Base-by-base conservation (phyloP, 208 protist genomes). In the Crithidia brevicula region DNA sequence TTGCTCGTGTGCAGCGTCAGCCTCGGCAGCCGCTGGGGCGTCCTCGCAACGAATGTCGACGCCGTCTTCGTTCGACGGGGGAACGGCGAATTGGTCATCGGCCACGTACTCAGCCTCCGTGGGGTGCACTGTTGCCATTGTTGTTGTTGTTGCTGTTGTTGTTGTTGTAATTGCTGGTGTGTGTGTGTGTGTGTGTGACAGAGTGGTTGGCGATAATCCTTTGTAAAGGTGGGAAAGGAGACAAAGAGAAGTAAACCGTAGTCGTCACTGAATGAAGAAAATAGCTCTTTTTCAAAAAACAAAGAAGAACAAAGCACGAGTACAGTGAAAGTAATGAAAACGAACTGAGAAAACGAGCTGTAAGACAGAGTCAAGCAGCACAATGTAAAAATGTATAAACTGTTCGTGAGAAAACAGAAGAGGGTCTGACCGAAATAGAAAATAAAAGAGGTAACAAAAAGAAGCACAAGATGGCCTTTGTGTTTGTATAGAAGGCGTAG, bases 21-120 rank as follows among this genome's bases (percentile, higher is more conserved):
- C 53, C n/a, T 25, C 34, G 36, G 34, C 53, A 30, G 36, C 53
- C 4, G 31, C 51, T 33, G 28, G 51, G 13, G 13, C 31, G 31
- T 38, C 51, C 18, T 36, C 51, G 31, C 51, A 13, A 6, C 13
- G 18, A n/a, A 30, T 18, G 20, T 59, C 53, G 2, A 46, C 25
- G 56, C 38, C 56, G 40, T 47, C 25, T 31, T 49, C 56, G 23
- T 50, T 20, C 3, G 38, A 18, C 11, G 56, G 23, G 3, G 56
- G 56, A 23, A 62, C 56, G 20, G 27, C 40, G 25, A 22, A 16
- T 20, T 22, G 56, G 25, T 62, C 54, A 31, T 60, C 38, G 5
- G 25, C 7, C 22, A 25, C 6, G 52, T 42, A 31, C 38, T 16
- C 40, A 1, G 46, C 38, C 25, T 62, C 25, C 8, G 38, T 36